phyloP scores from a whole-genome alignment of 805 yeast species.

The Lachancea meyersii region DNA sequence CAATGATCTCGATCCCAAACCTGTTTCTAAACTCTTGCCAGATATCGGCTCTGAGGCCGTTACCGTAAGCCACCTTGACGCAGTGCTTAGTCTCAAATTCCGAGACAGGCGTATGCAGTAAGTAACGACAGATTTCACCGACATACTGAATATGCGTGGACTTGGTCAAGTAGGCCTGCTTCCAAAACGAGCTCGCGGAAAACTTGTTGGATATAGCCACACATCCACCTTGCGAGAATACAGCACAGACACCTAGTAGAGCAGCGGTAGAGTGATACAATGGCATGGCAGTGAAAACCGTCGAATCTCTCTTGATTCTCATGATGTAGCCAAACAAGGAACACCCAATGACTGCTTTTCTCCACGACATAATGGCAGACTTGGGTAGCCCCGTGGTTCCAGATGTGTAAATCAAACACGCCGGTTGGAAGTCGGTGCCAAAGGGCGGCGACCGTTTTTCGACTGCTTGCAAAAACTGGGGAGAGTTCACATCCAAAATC shows the following conservation, averaged over 20 bases:
- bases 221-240: constrained; percentile 61
- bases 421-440: constrained; percentile 54
- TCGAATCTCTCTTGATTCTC: constrained; percentile 47
- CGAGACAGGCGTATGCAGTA: constrained; percentile 57
- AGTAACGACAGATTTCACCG: constrained; percentile 89
- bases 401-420: constrained; percentile 76
- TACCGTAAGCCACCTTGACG: constrained; percentile 74
- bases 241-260: constrained; percentile 72
- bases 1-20: constrained; percentile 67
- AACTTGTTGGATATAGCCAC: constrained; percentile 75
- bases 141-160: constrained; percentile 89
- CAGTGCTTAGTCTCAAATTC: constrained; percentile 59
- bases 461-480: constrained; percentile 50
- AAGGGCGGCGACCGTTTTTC: constrained; percentile 47
- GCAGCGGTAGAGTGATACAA: constrained; percentile 93
- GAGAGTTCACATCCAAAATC: constrained; percentile 36
- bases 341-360: constrained; percentile 70
- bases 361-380: constrained; percentile 90
- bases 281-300: constrained; percentile 89
- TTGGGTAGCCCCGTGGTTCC: constrained; percentile 96
- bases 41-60: constrained; percentile 83
- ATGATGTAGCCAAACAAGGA: constrained; percentile 63
- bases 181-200: constrained; percentile 82
- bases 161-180: constrained; percentile 62
- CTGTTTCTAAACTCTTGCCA: constrained; percentile 77